A percentile compares a stretch with the other conserved stretches of the same genome.
phyloP scores from a whole-genome alignment of 2,329 filamentous ascomycete species.

The Leptosphaerulina australis region DNA sequence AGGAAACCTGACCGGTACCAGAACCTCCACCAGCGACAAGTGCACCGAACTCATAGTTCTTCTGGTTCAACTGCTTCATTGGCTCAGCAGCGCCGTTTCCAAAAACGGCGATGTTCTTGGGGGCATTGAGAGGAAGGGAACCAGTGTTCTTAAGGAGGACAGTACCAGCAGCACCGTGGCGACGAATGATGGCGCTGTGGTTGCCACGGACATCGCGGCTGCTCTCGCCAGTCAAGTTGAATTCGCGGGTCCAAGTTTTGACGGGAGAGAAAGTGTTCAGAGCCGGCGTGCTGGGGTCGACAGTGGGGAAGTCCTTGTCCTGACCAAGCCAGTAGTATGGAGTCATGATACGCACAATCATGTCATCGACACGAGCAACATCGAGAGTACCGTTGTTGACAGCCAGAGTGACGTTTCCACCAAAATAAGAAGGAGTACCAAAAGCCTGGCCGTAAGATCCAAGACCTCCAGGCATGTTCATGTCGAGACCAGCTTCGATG shows the following conservation, averaged over 20 bases:
- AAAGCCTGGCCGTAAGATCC: constrained; percentile 37
- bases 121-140: constrained; percentile 60
- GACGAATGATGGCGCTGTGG: constrained; percentile 50
- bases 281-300: constrained; percentile 42
- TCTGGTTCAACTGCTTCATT: constrained; percentile 53
- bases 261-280: constrained; percentile 49
- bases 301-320: constrained; percentile 48
- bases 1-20: constrained; percentile 51
- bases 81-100: constrained; percentile 56
- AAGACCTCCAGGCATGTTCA: constrained; percentile 52
- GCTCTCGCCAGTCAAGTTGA: constrained; percentile 42
- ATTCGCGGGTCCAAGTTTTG: constrained; percentile 45
- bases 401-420: constrained; percentile 48
- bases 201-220: constrained; percentile 51
- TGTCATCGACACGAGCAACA: constrained; percentile 53
- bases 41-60: constrained; percentile 50
- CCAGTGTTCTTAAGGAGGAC: constrained; percentile 59
- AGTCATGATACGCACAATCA: constrained; percentile 55
- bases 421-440: constrained; percentile 52
- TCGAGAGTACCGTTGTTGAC: constrained; percentile 51
- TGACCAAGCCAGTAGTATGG: constrained; percentile 54
- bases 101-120: constrained; percentile 56
- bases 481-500: constrained; percentile 56
- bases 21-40: constrained; percentile 51
- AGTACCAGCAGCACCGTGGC: constrained; percentile 50